Evolutionary conservation across 2,329 filamentous ascomycete species (phyloP), one percentile per base, ranked within the genome.

Genomic region (Curvularia spicifera): DNA sequence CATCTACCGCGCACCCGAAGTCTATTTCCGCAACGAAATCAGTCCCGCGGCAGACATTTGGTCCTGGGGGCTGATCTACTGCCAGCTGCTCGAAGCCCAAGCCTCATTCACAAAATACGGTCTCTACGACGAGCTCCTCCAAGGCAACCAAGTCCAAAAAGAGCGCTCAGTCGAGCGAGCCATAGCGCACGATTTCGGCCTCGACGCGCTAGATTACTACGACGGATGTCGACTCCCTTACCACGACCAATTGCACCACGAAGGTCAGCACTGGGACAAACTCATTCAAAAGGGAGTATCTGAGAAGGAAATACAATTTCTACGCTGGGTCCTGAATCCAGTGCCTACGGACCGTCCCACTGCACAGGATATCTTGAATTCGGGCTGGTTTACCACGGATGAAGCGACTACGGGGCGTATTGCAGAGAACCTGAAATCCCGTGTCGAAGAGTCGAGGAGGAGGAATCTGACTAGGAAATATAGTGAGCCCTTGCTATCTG

Each of bases 1-100:
- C 47, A 51, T 53, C 40, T 60, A 60, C 58, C 55, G 58, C 22
- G 58, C 58, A 0, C 58, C 58, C 13, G 58, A 60, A 49, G 58
- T 60, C 37, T 60, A 60, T 26, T 60, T 60, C 51, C 37, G 55
- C 12, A 57, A 58, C 20, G 58, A 60, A 10, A 60, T 60, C 54
- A 58, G 51, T 4, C 51, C 56, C 1, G 50, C 58, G 20, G 55
- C 55, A 5, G 58, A 60, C 29, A 58, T 60, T 24, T 60, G 58
- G 58, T 58, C 58, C 10, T 60, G 58, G 58, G 58, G 58, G 0
- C 29, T 60, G 1, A 60, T 60, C 1, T 60, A 60, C 55, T 60
- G 58, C 20, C 58, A 60, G 43, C 55, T 60, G 4, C 43, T 60
- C 8, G 58, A 60, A 37, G 58, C 58, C 1, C 58, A 60, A n/a